Percentiles rank a stretch among this genome's conserved stretches.
Evolutionary conservation across 495 filamentous ascomycete species (phyloP).

Genomic region (Aspergillus leporis): DNA sequence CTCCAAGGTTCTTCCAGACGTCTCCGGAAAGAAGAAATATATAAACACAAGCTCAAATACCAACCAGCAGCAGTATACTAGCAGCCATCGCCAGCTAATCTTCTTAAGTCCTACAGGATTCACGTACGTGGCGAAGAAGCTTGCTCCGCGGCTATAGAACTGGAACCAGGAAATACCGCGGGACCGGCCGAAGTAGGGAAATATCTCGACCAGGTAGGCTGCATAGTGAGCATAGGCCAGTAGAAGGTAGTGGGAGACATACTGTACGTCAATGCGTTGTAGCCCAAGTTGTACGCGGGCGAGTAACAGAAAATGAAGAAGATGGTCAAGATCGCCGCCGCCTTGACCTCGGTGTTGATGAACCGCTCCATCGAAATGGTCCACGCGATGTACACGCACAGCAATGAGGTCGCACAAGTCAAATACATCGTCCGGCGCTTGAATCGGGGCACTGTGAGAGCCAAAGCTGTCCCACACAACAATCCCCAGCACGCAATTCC

Average conservation of each 20-base stretch:
- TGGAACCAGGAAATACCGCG: conserved; percentile 64
- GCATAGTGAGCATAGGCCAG: not conserved
- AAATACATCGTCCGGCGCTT: conserved; percentile 61
- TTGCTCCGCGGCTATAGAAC: conserved; percentile 56
- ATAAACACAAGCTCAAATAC: conserved; percentile 58
- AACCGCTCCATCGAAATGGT: conserved; percentile 59
- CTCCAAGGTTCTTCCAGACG: conserved; percentile 60
- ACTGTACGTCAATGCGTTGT: conserved; percentile 69
- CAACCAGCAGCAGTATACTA: conserved; percentile 64
- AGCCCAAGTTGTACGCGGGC: conserved; percentile 67
- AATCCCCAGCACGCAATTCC: conserved; percentile 59
- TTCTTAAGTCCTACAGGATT: conserved; percentile 62
- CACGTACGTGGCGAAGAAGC: conserved; percentile 62
- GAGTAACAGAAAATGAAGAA: conserved; percentile 66
- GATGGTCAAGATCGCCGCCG: conserved; percentile 51
- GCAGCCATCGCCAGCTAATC: conserved; percentile 63
- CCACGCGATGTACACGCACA: conserved; percentile 59
- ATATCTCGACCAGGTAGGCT: conserved; percentile 64
- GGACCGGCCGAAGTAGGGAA: conserved; percentile 61
- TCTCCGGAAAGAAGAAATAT: conserved; percentile 67
- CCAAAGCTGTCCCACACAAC: conserved; percentile 50
- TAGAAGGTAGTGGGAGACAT: conserved; percentile 18
- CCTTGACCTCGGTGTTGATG: conserved; percentile 39
- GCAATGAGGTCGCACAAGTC: conserved; percentile 49
- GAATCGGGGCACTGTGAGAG: conserved; percentile 53